A percentile compares a stretch with the other conserved stretches of the same genome.
phyloP scores from a whole-genome alignment of 2,329 filamentous ascomycete species.

The Coniochaeta sp. region DNA sequence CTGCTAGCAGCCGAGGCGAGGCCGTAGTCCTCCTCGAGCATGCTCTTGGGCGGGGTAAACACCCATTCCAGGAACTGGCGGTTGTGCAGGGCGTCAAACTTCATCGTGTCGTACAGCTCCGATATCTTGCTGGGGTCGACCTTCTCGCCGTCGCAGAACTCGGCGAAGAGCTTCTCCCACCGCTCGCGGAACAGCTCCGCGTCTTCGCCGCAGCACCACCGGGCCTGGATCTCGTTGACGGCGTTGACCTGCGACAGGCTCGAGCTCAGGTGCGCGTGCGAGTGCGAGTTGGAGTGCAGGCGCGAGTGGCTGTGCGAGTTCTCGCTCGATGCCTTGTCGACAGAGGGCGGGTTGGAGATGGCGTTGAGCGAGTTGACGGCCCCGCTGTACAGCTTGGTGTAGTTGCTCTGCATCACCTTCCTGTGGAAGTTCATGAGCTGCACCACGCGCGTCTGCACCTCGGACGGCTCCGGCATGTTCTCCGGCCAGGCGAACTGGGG shows the following conservation, averaged over 20 bases:
- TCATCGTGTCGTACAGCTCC: constrained; percentile 98
- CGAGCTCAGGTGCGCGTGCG: constrained; percentile 13
- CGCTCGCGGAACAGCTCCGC: constrained; percentile 89
- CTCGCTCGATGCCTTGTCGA: constrained; percentile 34
- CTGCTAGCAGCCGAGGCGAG: constrained; percentile 21
- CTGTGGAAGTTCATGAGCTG: constrained; percentile 98
- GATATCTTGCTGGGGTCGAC: constrained; percentile 98
- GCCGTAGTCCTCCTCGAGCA: constrained; percentile 64
- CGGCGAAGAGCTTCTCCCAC: constrained; percentile 96
- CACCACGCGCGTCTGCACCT: constrained; percentile 86
- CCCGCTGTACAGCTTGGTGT: constrained; percentile 65
- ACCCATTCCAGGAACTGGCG: constrained; percentile 95
- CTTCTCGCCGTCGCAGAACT: constrained; percentile 96
- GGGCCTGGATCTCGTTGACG: constrained; percentile 67
- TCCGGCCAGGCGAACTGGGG: constrained; percentile 97
- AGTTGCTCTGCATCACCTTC: constrained; percentile 91
- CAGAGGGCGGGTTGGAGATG: constrained; percentile 40
- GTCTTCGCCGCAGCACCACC: constrained; percentile 97
- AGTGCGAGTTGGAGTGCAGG: constrained; percentile 32
- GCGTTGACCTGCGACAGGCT: constrained; percentile 54
- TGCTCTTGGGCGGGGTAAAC: constrained; percentile 76
- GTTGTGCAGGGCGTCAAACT: constrained; percentile 96
- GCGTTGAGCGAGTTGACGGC: constrained; percentile 55
- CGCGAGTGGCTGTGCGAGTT: constrained; percentile 6
- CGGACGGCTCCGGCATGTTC: constrained; percentile 87